Base-by-base conservation (phyloP, 179 eudicot genomes). In the Monotropa hypopitys region DNA sequence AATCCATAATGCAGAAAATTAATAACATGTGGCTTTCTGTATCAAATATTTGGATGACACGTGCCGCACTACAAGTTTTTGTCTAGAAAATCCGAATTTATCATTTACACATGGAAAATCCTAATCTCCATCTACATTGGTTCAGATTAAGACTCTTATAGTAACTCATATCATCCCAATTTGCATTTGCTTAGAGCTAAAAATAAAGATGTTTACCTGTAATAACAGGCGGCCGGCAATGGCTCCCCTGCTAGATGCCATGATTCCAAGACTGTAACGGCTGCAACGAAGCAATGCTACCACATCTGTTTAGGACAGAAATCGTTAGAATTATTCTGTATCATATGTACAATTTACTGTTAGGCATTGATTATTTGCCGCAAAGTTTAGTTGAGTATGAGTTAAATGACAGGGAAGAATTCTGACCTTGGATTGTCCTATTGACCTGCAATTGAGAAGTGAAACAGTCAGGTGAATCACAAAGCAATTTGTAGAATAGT, bases 231-330 rank as follows among this genome's bases (percentile, higher is more conserved):
- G 91, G 79, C 99, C 98, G 76, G 90, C 91, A 73, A 96, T 85
- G 53, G 88, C 91, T 57, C 99, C 99, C 88, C 97, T 90, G 67
- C 94, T 87, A 46, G 99, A 91, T 62, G 99, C 98, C 97, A 93
- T 91, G 79, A 96, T 90, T 63, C 99, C 97, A 79, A 96, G 97
- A 81, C 98, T 93, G 62, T 78, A 90, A 20, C 99, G 88, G 86
- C 98, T 96, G 88, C 99, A 96, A 21, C 88, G 92, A 81, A 96
- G 91, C 89, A 96, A 83, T 54, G 98, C 96, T 76, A 96, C 97
- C 78, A 91, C 92, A 82, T 96, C 99, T 96, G 84, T 76, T 62
- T 79, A 32, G 68, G 69, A 63, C 63, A 49, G n/a, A 59, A 61
- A 16, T 62, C 32, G n/a, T 30, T 45, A 62, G 32, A 1, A 20